These are phyloP conservation scores for Metschnikowia lachancei DNA, from an alignment of 805 yeast genomes.

Conservation along the genomic window DNA sequence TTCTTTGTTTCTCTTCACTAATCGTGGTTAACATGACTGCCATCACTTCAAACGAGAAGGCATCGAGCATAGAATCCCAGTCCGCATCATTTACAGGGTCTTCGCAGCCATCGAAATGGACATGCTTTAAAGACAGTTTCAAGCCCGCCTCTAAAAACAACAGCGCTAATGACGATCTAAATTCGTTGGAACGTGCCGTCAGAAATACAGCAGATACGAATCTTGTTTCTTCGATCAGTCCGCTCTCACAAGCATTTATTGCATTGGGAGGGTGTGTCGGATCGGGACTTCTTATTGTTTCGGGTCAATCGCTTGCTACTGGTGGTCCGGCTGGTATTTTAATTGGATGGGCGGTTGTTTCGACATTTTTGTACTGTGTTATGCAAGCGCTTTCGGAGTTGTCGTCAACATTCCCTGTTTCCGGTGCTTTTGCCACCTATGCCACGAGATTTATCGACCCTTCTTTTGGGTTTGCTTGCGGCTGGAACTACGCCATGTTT, in stretches of 20 bases:
- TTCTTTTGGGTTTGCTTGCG: slow-evolving; percentile 46
- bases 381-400: slow-evolving; percentile 44
- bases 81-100: slow-evolving; percentile 4
- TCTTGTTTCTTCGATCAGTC: slow-evolving; percentile 17
- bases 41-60: slow-evolving; percentile 9
- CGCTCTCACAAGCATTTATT: slow-evolving; percentile 28
- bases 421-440: slow-evolving; percentile 42
- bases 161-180: slow-evolving; percentile 8
- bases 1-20: neutral
- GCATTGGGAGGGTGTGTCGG: slow-evolving; percentile 45
- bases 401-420: slow-evolving; percentile 38
- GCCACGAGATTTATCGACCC: slow-evolving; percentile 43
- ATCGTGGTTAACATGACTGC: slow-evolving; percentile 7
- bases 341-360: slow-evolving; percentile 42
- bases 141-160: slow-evolving; percentile 11
- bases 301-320: slow-evolving; percentile 34
- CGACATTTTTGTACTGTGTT: slow-evolving; percentile 40
- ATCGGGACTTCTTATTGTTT: slow-evolving; percentile 40
- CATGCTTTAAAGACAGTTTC: slow-evolving; percentile 15
- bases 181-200: slow-evolving; percentile 18
- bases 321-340: slow-evolving; percentile 39
- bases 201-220: slow-evolving; percentile 13
- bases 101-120: slow-evolving; percentile 14
- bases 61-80: slow-evolving; percentile 6
- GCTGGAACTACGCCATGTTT: slow-evolving; percentile 44